Evolutionary conservation across 2,329 filamentous ascomycete species (phyloP).

Genomic region (Stagonosporopsis cucurbitacearum): DNA sequence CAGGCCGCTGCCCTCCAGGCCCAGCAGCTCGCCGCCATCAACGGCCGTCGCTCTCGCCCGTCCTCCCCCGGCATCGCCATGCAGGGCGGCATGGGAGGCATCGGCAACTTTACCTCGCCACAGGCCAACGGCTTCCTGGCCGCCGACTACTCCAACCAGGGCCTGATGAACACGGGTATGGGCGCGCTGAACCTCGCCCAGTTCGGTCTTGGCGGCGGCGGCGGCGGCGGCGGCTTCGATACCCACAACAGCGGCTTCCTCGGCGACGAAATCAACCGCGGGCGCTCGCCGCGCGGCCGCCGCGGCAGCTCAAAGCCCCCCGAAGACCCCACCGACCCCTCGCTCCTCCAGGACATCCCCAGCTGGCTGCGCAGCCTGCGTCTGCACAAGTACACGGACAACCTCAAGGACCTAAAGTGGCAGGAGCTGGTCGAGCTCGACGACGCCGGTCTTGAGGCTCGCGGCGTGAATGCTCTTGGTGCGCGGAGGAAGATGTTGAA

Average conservation of each 20-base stretch:
- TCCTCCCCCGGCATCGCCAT: constrained; percentile 87
- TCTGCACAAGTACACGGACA: constrained; percentile 98
- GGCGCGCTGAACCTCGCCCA: constrained; percentile 73
- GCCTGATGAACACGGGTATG: constrained; percentile 75
- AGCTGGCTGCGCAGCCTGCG: constrained; percentile 93
- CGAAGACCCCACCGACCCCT: constrained; percentile 93
- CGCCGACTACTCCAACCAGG: constrained; percentile 79
- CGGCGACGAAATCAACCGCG: constrained; percentile 88
- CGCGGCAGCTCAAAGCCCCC: constrained; percentile 96
- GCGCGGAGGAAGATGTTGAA: constrained; percentile 98
- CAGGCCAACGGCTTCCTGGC: constrained; percentile 94
- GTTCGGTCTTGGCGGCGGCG: constrained; percentile 60
- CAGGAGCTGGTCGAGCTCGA: constrained; percentile 89
- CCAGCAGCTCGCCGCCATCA: constrained; percentile 83
- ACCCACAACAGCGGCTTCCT: constrained; percentile 75
- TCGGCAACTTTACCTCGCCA: constrained; percentile 78
- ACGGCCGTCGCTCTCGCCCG: constrained; percentile 83
- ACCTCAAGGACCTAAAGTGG: constrained; percentile 97
- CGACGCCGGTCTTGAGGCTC: constrained; percentile 89
- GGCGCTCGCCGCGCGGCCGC: constrained; percentile 88
- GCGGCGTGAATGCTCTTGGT: constrained; percentile 92
- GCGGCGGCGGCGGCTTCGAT: constrained; percentile 52
- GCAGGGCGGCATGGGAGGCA: constrained; percentile 66
- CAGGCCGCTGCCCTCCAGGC: constrained; percentile 62
- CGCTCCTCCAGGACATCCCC: constrained; percentile 90